Conservation (phyloP, 352 stramenopile species). For the Hyaloperonospora brassicae region DNA sequence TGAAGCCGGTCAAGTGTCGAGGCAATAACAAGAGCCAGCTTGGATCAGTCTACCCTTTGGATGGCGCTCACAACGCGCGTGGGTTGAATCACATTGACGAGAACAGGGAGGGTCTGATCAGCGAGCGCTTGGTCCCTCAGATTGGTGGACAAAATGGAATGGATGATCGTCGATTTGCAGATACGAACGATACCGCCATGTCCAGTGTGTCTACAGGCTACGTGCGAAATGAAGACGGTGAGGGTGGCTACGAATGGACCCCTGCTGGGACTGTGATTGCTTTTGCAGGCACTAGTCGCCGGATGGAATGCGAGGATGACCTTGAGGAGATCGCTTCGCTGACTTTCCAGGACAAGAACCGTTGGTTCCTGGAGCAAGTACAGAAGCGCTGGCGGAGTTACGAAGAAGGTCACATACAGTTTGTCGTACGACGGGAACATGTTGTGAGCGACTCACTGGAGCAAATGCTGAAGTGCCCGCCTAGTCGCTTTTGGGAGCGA, state of each 20-base stretch:
- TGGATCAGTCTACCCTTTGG: slow-evolving; percentile 14
- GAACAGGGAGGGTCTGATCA: slow-evolving; percentile 38
- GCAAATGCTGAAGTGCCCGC: slow-evolving; percentile 79
- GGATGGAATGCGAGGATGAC: slow-evolving; percentile 71
- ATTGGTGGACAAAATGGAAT: slow-evolving; percentile 2
- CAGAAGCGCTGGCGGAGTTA: slow-evolving; percentile 70
- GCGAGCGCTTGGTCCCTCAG: slow-evolving; percentile 7
- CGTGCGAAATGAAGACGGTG: slow-evolving; percentile 58
- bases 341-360: slow-evolving; percentile 79
- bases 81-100: slow-evolving; percentile 40
- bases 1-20: slow-evolving; percentile 17
- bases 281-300: slow-evolving; percentile 33
- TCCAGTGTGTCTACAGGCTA: slow-evolving; percentile 78
- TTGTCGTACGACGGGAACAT: slow-evolving; percentile 67
- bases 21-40: slow-evolving; percentile 11
- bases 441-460: slow-evolving; percentile 82
- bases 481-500: slow-evolving; percentile 75
- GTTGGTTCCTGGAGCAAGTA: slow-evolving; percentile 74
- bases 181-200: slow-evolving; percentile 55
- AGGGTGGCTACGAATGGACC: slow-evolving; percentile 59
- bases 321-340: slow-evolving; percentile 80
- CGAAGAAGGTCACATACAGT: slow-evolving; percentile 79
- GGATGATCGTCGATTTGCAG: slow-evolving; percentile 31
- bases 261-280: slow-evolving; percentile 45
- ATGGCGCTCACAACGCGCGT: slow-evolving; percentile 18